Percentiles rank a stretch among this genome's conserved stretches.
Evolutionary conservation across 495 filamentous ascomycete species (phyloP).

Genomic region (Parathielavia hyrcaniae): DNA sequence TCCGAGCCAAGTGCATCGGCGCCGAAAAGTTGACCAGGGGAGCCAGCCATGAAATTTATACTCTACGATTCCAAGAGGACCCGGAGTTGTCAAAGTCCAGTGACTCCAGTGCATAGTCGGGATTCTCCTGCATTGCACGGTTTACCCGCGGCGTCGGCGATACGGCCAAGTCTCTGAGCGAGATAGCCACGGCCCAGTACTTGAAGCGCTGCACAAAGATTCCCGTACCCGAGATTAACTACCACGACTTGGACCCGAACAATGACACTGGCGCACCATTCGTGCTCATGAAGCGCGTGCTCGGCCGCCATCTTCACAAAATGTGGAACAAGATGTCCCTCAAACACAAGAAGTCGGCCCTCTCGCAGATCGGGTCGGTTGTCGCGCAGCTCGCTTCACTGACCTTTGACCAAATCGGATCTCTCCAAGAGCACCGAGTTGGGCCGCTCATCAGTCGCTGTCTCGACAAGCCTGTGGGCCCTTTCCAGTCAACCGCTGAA

Average conservation of each 20-base stretch:
- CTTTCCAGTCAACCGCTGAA: not conserved
- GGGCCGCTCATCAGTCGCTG: constrained; percentile 7
- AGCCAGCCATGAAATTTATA: constrained; percentile 8
- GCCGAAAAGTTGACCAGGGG: constrained; percentile 1
- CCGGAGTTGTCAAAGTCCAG: not conserved
- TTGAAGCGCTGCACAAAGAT: constrained; percentile 6
- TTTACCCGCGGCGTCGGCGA: not conserved
- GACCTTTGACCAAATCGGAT: constrained; percentile 9
- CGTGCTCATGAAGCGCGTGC: constrained; percentile 3
- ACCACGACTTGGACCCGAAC: not conserved
- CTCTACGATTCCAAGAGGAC: not conserved
- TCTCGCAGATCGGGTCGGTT: constrained; percentile 6
- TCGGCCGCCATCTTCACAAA: constrained; percentile 4
- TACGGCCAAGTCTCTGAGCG: not conserved
- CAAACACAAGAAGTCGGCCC: constrained; percentile 2
- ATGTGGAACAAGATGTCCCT: not conserved
- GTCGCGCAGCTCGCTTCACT: constrained; percentile 6
- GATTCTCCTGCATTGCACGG: constrained; percentile 3
- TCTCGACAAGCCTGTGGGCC: constrained; percentile 4
- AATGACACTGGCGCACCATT: not conserved
- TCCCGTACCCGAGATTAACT: constrained; percentile 7
- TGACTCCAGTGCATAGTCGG: not conserved
- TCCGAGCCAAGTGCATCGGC: not conserved
- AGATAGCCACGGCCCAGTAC: constrained; percentile 7
- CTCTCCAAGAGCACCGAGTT: constrained; percentile 1